A percentile compares a stretch with the other conserved stretches of the same genome.
Evolutionary conservation across 768 basidiomycete species (phyloP).

Genomic region (Hypsizygus marmoreus): DNA sequence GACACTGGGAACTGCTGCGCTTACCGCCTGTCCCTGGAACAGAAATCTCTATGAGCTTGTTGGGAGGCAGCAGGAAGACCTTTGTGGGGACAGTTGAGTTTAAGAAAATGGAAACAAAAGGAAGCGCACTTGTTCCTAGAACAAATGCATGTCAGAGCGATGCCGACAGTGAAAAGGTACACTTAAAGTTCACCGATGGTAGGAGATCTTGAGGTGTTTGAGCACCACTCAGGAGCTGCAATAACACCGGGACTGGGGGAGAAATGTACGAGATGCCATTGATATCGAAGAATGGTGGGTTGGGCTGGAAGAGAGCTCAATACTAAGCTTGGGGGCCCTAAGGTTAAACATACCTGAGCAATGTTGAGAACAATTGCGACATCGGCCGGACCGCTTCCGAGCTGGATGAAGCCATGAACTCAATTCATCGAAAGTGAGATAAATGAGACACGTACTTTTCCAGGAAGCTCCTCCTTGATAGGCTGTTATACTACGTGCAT

Average conservation of each 20-base stretch:
- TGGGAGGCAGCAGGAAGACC: slow-evolving; percentile 36
- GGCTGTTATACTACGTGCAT: too few relatives aligned
- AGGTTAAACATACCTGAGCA: slow-evolving; percentile 15
- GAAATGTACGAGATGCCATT: slow-evolving; percentile 32
- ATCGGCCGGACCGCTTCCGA: slow-evolving; percentile 21
- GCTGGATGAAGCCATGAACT: slow-evolving; percentile 3
- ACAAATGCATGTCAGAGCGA: too few relatives aligned
- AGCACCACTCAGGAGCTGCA: slow-evolving; percentile 60
- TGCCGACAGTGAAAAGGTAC: slow-evolving; percentile 33
- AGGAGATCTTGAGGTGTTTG: slow-evolving; percentile 29
- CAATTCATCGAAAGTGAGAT: neutral
- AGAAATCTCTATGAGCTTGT: slow-evolving; percentile 47
- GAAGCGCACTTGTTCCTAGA: slow-evolving; percentile 3
- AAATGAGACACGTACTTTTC: slow-evolving; percentile 15
- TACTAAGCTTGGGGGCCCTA: too few relatives aligned
- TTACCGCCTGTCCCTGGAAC: slow-evolving; percentile 32
- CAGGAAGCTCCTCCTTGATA: slow-evolving; percentile 14
- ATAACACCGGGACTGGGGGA: slow-evolving; percentile 52
- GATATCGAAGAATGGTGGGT: slow-evolving; percentile 24
- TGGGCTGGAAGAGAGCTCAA: slow-evolving; percentile 17
- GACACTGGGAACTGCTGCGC: too few relatives aligned
- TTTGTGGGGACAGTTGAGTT: neutral
- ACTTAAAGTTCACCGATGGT: slow-evolving; percentile 51
- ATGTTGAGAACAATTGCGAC: slow-evolving; percentile 23
- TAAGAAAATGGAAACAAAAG: neutral